Evolutionary conservation across 805 yeast genomes (phyloP), one percentile per base, ranked within the genome.

Genomic region (Myxozyma mucilagina): DNA sequence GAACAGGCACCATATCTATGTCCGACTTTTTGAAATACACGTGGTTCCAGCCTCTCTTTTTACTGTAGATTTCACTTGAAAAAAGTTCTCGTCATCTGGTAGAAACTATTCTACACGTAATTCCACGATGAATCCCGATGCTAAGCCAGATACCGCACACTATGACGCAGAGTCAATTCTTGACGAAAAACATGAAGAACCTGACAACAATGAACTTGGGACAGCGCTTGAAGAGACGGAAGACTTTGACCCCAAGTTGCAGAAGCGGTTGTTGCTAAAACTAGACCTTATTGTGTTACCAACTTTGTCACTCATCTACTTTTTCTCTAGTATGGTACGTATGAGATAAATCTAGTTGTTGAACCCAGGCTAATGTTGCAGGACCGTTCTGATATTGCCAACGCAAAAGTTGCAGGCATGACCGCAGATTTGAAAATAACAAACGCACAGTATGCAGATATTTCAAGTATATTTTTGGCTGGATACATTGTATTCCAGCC

Each of bases 251-350:
- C 45, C 53, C 9, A 39, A 36, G 20, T 36, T 50, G n/a, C 45
- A 51, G 47, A 47, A 47, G 8, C 8, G 24, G 38, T 31, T 51
- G 20, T 41, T 51, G 29, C 24, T 51, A 47, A 82, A 80, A 64
- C 73, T 81, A 43, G 87, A 84, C 66, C 20, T 78, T 7, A 71
- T 84, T 60, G 74, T 82, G 54, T 71, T 82, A 56, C 84, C 84
- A 20, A 78, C 79, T 79, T 66, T 81, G 32, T 78, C 80, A 57
- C 73, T 77, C 61, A 78, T 82, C 61, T 82, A 82, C 67, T 79
- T 82, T 62, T 74, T 82, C 20, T 39, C 55, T 7, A 41, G 47
- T 38, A 61, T 82, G 82, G 49, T 56, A 62, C 41, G 39, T 59
- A 13, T 9, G 16, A 20, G 2, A 18, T 2, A 13, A 31, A 18